These are phyloP conservation scores for Ophiognomonia clavigignenti-juglandacearum DNA, from an alignment of 2,329 filamentous ascomycete species.

Conservation along the genomic window DNA sequence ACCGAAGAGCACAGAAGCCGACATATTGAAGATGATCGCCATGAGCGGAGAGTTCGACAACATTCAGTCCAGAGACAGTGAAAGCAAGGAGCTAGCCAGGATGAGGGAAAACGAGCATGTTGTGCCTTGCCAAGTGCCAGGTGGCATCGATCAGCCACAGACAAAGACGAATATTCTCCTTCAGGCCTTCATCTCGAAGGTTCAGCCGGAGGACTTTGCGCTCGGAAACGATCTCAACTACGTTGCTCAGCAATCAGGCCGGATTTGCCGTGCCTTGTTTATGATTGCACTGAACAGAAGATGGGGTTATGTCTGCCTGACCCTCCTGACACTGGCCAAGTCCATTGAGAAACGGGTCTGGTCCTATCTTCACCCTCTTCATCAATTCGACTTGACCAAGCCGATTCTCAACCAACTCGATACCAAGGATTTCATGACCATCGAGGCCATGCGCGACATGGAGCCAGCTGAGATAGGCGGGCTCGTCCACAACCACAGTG, in stretches of 20 bases:
- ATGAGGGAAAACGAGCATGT: constrained; percentile 66
- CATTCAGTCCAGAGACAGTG: constrained; percentile 84
- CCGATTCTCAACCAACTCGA: constrained; percentile 82
- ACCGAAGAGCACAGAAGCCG: constrained; percentile 78
- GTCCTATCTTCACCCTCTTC: constrained; percentile 90
- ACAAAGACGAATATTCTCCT: constrained; percentile 94
- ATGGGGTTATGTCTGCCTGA: constrained; percentile 93
- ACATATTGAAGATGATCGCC: constrained; percentile 92
- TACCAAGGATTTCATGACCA: constrained; percentile 67
- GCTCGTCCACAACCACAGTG: constrained; percentile 84
- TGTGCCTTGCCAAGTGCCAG: constrained; percentile 74
- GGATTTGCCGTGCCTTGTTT: constrained; percentile 91
- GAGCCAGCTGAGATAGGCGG: constrained; percentile 83
- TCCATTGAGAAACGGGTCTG: constrained; percentile 95
- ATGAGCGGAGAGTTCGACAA: constrained; percentile 99
- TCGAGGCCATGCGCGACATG: constrained; percentile 90
- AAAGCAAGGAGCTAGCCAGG: constrained; percentile 78
- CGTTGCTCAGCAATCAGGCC: constrained; percentile 89
- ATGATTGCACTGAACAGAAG: constrained; percentile 94
- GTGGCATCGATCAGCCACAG: constrained; percentile 66
- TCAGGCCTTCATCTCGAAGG: constrained; percentile 88
- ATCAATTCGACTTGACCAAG: constrained; percentile 87
- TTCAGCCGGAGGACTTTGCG: constrained; percentile 87
- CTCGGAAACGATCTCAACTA: constrained; percentile 89
- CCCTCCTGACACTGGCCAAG: constrained; percentile 87